Evolutionary conservation across 2,329 filamentous ascomycete species (phyloP), one percentile per base, ranked within the genome.

Genomic region (Aspergillus sojae): DNA sequence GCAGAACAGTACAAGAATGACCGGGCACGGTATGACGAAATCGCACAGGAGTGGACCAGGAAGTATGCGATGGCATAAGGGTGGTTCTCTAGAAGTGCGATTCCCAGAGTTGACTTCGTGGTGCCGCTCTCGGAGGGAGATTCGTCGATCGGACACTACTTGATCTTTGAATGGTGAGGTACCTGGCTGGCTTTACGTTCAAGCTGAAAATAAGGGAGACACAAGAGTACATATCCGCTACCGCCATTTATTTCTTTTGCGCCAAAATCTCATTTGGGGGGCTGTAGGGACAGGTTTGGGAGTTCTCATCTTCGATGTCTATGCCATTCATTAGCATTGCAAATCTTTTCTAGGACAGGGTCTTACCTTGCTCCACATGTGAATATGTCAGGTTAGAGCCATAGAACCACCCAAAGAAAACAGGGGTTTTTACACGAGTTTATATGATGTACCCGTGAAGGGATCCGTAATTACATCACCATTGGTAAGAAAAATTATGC

Each of bases 1-100:
- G 94, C 93, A 26, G 91, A 96, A 65, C 90, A 96, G 82, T 97
- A 86, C 79, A 88, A 88, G 76, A 85, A 84, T 67, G 86, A 94
- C 71, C 82, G 85, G 50, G 79, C 82, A 57, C 85, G 84, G 68
- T 97, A 91, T 74, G 89, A 94, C 62, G 90, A 91, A 83, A 89
- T 86, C 57, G 94, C 89, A 9, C 86, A 84, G 77, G 82, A 85
- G n/a, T 93, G 92, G 83, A 90, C 92, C 53, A 84, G 85, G 71
- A 86, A 88, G 70, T 93, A 93, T 77, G 93, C 93, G 12, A 85
- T 61, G 73, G 54, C 60, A 41, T 52, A 54, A 54, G 28, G 14
- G n/a, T 11, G 30, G 52, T 23, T 12, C 39, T 21, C 12, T 26
- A 6, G 52, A 39, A 26, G 32, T 11, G 14, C 28, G 5, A 30